Evolutionary conservation across 352 stramenopile genomes (phyloP).

Genomic region (Albugo candida): DNA sequence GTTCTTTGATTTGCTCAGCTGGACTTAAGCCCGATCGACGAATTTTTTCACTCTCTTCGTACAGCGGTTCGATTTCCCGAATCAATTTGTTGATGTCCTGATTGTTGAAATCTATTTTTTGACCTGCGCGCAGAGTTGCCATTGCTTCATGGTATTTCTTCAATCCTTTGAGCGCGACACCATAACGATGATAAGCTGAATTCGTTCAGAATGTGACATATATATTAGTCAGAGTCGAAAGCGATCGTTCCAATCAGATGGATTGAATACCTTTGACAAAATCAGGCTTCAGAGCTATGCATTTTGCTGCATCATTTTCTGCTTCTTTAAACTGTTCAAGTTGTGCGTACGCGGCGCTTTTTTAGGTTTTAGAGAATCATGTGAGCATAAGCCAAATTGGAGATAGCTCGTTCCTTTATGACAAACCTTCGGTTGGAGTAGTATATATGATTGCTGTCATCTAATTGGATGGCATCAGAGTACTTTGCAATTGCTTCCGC

Average conservation of each 20-base stretch:
- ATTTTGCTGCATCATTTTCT: constrained; percentile 68
- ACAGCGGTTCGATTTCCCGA: constrained; percentile 62
- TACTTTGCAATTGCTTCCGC: constrained; percentile 82
- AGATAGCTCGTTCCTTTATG: neutral
- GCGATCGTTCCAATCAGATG: neutral
- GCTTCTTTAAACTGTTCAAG: constrained; percentile 64
- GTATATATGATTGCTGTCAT: constrained; percentile 83
- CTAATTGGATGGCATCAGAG: constrained; percentile 79
- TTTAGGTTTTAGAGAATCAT: neutral
- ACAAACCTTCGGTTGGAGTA: constrained; percentile 82
- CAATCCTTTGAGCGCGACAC: constrained; percentile 79
- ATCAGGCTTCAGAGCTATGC: constrained; percentile 80
- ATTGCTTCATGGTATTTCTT: constrained; percentile 66
- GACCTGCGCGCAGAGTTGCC: constrained; percentile 42
- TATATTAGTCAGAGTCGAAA: neutral
- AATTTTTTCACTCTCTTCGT: constrained; percentile 34
- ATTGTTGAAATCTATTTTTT: constrained; percentile 73
- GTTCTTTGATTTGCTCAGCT: constrained; percentile 84
- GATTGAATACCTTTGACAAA: constrained; percentile 79
- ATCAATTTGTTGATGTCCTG: constrained; percentile 65
- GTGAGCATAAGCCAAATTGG: neutral
- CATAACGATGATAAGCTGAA: constrained; percentile 85
- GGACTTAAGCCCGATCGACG: constrained; percentile 52
- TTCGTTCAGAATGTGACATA: too few relatives aligned
- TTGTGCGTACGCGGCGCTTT: constrained; percentile 44